Base-by-base conservation (phyloP, 768 basidiomycete species). In the Phanerochaete sordida region DNA sequence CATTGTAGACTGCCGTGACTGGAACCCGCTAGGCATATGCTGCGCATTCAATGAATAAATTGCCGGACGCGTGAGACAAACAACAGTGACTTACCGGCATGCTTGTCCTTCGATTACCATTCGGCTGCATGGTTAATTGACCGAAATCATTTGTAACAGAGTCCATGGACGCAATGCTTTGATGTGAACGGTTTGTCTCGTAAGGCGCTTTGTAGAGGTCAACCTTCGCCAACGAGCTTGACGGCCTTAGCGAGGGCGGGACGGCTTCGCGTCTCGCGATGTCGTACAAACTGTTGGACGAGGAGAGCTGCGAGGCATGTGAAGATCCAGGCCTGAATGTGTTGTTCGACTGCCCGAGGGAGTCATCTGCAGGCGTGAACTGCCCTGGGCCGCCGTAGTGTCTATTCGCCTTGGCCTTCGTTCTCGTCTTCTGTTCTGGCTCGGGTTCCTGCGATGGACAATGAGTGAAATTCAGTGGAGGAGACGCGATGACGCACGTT, bases 381-480 rank as follows among this genome's bases (percentile, higher is more conserved):
- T 81, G 83, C 51, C 92, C 92, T 8, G 88, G 87, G 0, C 92
- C 92, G 26, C 84, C 88, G 64, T 93, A 93, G 51, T 88, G 84
- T 60, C 80, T 77, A 61, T 79, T 79, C 7, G 77, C 61, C 27
- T 69, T 75, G 23, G 79, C 73, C 66, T 83, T 85, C 33, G 79
- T 72, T 13, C 77, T 70, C 13, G 73, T 62, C 64, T 84, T 89
- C 74, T 89, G 91, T 65, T 83, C 83, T n/a, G 91, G 92, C 5
- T 87, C 79, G 35, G 87, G 85, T 73, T 88, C 91, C 91, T 93
- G 64, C 37, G n/a, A n/a, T 28, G 19, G 11, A 50, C 16, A 16
- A 8, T 58, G 49, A 21, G 50, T 31, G 28, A 43, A 27, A 27
- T 23, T 3, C 0, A 2, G 21, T 6, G 39, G 7, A 39, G 62